phyloP scores from a whole-genome alignment of 306 rosid genomes.

The Trifolium repens region DNA sequence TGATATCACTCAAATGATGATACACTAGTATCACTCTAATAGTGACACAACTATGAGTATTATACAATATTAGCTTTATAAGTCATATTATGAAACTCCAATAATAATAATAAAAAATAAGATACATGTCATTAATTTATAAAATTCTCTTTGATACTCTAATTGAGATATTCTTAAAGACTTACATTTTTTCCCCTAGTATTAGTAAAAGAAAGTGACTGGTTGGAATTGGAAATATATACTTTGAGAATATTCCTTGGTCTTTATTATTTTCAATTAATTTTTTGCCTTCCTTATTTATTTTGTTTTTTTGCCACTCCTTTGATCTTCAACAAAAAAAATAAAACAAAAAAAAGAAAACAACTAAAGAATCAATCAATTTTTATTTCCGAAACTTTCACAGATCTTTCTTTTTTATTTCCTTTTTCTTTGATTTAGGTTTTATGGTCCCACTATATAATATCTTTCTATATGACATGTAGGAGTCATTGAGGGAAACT shows the following conservation, averaged over 20 bases:
- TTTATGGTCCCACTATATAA: background rate
- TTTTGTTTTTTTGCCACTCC: background rate
- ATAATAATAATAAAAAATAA: no score
- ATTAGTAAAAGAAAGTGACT: conserved; percentile 17
- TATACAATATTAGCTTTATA: no score
- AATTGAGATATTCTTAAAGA: no score
- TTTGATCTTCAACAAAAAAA: background rate
- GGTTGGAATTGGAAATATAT: background rate
- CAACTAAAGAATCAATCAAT: background rate
- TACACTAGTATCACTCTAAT: no score
- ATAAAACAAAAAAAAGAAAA: no score
- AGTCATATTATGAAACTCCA: no score
- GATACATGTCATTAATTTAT: no score
- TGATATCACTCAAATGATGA: no score
- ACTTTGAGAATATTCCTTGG: background rate
- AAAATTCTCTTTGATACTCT: no score
- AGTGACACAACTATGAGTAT: no score
- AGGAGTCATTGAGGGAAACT: conserved; percentile 37
- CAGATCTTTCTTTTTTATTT: background rate
- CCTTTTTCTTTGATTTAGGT: background rate
- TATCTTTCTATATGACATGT: background rate
- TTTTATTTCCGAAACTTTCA: background rate
- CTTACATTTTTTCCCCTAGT: background rate
- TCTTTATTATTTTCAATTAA: background rate
- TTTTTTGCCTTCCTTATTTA: background rate